Conservation (phyloP, 2,329 filamentous ascomycete species). For the Fusarium pilosicola region DNA sequence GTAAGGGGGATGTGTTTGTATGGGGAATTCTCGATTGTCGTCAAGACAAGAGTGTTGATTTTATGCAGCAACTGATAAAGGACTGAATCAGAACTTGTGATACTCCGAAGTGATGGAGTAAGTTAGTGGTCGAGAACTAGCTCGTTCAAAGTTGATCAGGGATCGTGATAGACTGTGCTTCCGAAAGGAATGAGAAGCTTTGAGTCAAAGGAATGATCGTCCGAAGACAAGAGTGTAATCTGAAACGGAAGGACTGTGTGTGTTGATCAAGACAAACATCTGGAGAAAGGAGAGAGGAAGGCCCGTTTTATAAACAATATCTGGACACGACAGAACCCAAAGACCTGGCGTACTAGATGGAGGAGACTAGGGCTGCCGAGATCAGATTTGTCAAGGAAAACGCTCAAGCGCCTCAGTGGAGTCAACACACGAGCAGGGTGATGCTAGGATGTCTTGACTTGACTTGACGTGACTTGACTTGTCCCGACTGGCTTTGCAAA, state of each 20-base stretch:
- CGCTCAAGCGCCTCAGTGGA: conserved; percentile 38
- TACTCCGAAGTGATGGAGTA: conserved; percentile 23
- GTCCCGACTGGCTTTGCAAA: conserved; percentile 11
- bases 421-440: conserved; percentile 18
- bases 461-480: neutral
- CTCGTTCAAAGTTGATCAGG: conserved; percentile 39
- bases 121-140: conserved; percentile 41
- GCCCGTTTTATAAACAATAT: conserved; percentile 45
- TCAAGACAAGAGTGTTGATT: conserved; percentile 41
- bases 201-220: conserved; percentile 44
- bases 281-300: conserved; percentile 33
- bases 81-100: conserved; percentile 39
- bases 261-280: conserved; percentile 25
- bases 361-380: conserved; percentile 14
- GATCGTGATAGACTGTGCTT: conserved; percentile 42
- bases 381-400: conserved; percentile 42
- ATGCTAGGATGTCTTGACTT: conserved; percentile 14
- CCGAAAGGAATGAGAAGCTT: conserved; percentile 49
- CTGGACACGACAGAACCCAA: conserved; percentile 19
- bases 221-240: conserved; percentile 41
- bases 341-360: conserved; percentile 5
- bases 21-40: conserved; percentile 35
- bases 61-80: conserved; percentile 36
- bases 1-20: conserved; percentile 14
- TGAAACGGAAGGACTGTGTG: conserved; percentile 41